Evolutionary conservation across 768 basidiomycete species (phyloP).

Genomic region (Leucocoprinus sp.): DNA sequence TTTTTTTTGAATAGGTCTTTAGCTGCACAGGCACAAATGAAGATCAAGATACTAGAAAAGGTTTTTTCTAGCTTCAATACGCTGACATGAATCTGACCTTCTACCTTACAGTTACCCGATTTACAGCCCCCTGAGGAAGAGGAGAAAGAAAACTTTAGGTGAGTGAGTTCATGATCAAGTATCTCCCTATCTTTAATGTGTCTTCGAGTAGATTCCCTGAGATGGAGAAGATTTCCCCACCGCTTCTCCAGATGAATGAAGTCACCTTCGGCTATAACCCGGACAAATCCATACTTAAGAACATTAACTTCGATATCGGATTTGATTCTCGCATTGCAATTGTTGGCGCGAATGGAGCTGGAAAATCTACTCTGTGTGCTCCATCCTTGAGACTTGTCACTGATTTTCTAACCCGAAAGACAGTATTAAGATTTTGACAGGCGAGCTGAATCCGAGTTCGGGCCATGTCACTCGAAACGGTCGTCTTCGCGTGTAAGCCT

Average conservation of each 20-base stretch:
- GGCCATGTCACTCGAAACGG: conserved; percentile 90
- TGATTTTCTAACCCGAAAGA: conserved; percentile 5
- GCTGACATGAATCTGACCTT: conserved; percentile 2
- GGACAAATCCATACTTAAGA: conserved; percentile 69
- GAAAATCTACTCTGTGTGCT: conserved; percentile 88
- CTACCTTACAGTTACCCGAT: conserved; percentile 64
- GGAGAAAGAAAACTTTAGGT: conserved; percentile 91
- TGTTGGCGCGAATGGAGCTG: conserved; percentile 91
- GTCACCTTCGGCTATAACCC: conserved; percentile 82
- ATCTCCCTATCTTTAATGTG: neutral
- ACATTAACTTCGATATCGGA: conserved; percentile 83
- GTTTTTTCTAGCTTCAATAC: conserved; percentile 21
- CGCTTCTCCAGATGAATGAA: conserved; percentile 85
- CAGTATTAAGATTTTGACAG: conserved; percentile 89
- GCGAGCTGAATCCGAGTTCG: conserved; percentile 61
- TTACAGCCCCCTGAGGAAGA: conserved; percentile 88
- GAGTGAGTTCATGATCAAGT: conserved; percentile 8
- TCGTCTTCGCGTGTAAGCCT: conserved; percentile 72
- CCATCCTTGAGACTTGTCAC: neutral
- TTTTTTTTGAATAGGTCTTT: neutral
- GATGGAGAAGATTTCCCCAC: conserved; percentile 95
- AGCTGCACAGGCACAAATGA: conserved; percentile 82
- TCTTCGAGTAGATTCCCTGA: conserved; percentile 67
- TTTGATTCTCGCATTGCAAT: conserved; percentile 94
- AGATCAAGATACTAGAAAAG: conserved; percentile 75